A percentile compares a stretch with the other conserved stretches of the same genome.
These are phyloP conservation scores for Drechslera avenae DNA, from an alignment of 2,329 filamentous ascomycete genomes.

Conservation along the genomic window DNA sequence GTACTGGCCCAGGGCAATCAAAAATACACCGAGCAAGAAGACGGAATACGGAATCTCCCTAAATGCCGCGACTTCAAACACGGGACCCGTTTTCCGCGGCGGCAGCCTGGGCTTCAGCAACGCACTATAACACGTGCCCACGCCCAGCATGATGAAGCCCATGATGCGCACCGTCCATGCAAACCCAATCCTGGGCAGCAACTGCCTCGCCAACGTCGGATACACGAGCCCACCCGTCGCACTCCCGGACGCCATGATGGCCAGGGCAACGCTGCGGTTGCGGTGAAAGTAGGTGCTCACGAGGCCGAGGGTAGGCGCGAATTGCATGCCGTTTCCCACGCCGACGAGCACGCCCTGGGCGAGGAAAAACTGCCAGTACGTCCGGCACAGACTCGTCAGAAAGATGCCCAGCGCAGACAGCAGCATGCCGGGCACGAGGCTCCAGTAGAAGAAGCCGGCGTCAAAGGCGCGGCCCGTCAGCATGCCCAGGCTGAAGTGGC, in stretches of 20 bases:
- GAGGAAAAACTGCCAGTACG: constrained; percentile 56
- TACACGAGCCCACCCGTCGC: constrained; percentile 68
- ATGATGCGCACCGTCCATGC: constrained; percentile 68
- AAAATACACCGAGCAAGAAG: constrained; percentile 43
- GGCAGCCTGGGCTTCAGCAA: constrained; percentile 52
- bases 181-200: constrained; percentile 66
- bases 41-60: constrained; percentile 49
- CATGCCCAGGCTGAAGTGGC: constrained; percentile 58
- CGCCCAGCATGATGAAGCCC: constrained; percentile 63
- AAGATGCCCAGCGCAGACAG: constrained; percentile 57
- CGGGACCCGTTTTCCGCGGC: constrained; percentile 50
- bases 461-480: constrained; percentile 59
- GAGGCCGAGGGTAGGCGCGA: constrained; percentile 39
- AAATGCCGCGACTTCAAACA: constrained; percentile 52
- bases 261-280: constrained; percentile 65
- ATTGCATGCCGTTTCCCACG: constrained; percentile 44
- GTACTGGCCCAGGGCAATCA: constrained; percentile 45
- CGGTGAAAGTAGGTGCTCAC: constrained; percentile 62
- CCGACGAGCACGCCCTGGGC: constrained; percentile 45
- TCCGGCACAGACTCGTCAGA: constrained; percentile 56
- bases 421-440: constrained; percentile 50
- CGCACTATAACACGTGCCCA: constrained; percentile 42
- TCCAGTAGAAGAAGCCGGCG: constrained; percentile 57
- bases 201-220: constrained; percentile 59
- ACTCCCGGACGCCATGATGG: constrained; percentile 64